Conservation (phyloP, 441 rosid species). For the Adansonia madagascariensis region DNA sequence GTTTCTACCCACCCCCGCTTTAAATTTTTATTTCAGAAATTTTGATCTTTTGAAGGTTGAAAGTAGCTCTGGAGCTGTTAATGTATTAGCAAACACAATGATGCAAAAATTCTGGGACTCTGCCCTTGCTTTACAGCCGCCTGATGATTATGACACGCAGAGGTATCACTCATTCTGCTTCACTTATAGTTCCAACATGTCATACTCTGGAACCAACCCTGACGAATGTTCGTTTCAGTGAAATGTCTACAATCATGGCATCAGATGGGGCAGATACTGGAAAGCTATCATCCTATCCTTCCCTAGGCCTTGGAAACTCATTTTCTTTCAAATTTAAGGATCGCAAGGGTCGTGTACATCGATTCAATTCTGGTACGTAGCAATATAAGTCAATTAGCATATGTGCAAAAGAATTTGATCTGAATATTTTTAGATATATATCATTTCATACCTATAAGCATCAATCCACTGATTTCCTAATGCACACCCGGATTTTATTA, state of each 20-base stretch:
- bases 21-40: not conserved
- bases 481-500: not conserved
- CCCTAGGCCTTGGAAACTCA: slow-evolving; percentile 67
- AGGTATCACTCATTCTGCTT: slow-evolving; percentile 45
- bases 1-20: not conserved
- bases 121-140: slow-evolving; percentile 76
- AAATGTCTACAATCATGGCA: slow-evolving; percentile 66
- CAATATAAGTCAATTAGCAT: slow-evolving; percentile 14
- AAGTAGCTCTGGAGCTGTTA: slow-evolving; percentile 74
- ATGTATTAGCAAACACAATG: slow-evolving; percentile 81
- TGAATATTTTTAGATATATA: not conserved
- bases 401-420: slow-evolving; percentile 11
- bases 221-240: slow-evolving; percentile 51
- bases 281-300: slow-evolving; percentile 56
- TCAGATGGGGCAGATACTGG: slow-evolving; percentile 67
- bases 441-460: slow-evolving; percentile 5
- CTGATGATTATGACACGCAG: slow-evolving; percentile 77
- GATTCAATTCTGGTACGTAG: slow-evolving; percentile 65
- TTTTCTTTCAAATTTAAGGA: slow-evolving; percentile 79
- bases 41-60: slow-evolving; percentile 56
- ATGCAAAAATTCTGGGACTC: slow-evolving; percentile 99
- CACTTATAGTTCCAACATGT: slow-evolving; percentile 23
- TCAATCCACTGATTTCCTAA: not conserved
- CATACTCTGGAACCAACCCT: slow-evolving; percentile 34
- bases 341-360: slow-evolving; percentile 75